Percentiles rank a stretch among this genome's conserved stretches.
phyloP scores from a whole-genome alignment of 2,329 filamentous ascomycete species.

The Mycogone perniciosa region DNA sequence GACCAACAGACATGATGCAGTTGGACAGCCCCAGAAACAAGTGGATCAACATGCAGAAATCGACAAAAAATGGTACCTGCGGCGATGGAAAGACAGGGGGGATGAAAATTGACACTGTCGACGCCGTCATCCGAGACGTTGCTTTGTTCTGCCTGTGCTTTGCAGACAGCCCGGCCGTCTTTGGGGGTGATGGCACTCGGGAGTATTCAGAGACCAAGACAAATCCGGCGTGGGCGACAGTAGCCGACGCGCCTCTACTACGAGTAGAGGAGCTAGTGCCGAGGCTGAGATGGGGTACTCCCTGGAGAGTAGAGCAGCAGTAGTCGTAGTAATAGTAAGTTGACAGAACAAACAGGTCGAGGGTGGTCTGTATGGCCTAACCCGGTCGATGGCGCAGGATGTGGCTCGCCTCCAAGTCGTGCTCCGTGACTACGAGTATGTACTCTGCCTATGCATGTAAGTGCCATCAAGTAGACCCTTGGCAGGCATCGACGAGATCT shows the following conservation, averaged over 20 bases:
- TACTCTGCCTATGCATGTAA: no score
- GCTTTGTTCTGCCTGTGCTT: slow-evolving; percentile 16
- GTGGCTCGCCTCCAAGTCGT: no score
- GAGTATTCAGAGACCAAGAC: slow-evolving; percentile 10
- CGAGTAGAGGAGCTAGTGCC: slow-evolving; percentile 6
- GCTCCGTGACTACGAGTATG: no score
- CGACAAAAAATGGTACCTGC: slow-evolving; percentile 26
- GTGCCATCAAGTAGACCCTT: background rate
- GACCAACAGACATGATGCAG: slow-evolving; percentile 13
- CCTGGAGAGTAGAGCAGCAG: background rate
- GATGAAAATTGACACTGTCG: slow-evolving; percentile 15
- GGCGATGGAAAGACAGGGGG: slow-evolving; percentile 20
- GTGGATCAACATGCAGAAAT: slow-evolving; percentile 26
- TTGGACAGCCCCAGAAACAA: slow-evolving; percentile 17
- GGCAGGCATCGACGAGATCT: background rate
- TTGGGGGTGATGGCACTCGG: slow-evolving; percentile 8
- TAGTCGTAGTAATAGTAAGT: background rate
- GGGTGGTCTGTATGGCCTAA: no score
- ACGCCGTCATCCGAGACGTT: slow-evolving; percentile 12
- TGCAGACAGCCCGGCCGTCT: slow-evolving; percentile 12
- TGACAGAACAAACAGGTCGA: background rate
- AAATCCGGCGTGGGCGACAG: slow-evolving; percentile 13
- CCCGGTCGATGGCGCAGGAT: no score
- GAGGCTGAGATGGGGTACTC: slow-evolving; percentile 8
- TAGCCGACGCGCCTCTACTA: slow-evolving; percentile 6